phyloP scores from a whole-genome alignment of 73 alveolate genomes.

The Tetrahymena borealis region DNA sequence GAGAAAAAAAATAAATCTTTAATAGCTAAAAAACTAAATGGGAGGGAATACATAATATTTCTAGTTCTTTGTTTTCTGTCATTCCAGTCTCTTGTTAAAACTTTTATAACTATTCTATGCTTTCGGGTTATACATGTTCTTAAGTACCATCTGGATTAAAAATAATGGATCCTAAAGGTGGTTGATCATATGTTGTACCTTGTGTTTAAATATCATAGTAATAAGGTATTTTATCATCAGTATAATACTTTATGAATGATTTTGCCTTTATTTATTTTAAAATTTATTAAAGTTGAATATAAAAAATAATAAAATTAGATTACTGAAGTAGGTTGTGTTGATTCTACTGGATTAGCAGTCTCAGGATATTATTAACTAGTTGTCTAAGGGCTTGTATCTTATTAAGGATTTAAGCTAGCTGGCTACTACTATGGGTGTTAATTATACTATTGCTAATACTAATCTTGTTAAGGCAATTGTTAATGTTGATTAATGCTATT shows the following conservation, averaged over 20 bases:
- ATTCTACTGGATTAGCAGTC: not conserved
- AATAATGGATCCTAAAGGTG: constrained; percentile 22
- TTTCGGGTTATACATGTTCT: constrained; percentile 3
- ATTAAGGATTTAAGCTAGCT: not conserved
- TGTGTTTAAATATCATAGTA: not conserved
- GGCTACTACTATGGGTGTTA: not conserved
- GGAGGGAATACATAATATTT: not conserved
- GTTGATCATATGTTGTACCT: not conserved
- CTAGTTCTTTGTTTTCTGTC: not conserved
- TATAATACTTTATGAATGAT: not conserved
- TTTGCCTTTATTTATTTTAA: not conserved
- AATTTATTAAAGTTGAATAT: not conserved
- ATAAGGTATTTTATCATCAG: not conserved
- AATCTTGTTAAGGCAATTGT: not conserved
- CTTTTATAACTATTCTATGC: not conserved
- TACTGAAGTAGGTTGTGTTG: not conserved
- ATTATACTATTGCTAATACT: not conserved
- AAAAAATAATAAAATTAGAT: not conserved
- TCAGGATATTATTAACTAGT: not conserved
- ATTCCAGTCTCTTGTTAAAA: not conserved
- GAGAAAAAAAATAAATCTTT: not conserved
- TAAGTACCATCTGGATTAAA: constrained; percentile 38
- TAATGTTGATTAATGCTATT: too few species aligned
- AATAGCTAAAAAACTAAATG: not conserved
- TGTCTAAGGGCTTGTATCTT: not conserved